phyloP scores from a whole-genome alignment of 108 stramenopile species.

The Seminavis robusta region DNA sequence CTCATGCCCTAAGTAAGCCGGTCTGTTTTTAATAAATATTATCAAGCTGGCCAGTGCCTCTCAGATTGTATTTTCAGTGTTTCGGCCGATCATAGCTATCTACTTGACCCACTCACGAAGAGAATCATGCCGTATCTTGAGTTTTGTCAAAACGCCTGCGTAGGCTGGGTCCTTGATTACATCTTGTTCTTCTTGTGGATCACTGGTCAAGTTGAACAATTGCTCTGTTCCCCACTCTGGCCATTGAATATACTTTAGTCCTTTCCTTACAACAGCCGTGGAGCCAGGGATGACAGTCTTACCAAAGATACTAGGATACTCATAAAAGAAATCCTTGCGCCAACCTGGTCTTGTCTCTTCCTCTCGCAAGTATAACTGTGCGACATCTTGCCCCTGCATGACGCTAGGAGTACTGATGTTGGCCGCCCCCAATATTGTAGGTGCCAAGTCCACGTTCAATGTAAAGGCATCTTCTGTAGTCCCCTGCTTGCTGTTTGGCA shows the following conservation, averaged over 20 bases:
- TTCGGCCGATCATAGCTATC: no score
- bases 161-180: no score
- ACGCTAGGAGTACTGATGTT: constrained; percentile 40
- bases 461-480: constrained; percentile 68
- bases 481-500: constrained; percentile 46
- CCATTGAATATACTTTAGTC: constrained; percentile 77
- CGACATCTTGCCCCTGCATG: constrained; percentile 77
- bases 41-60: no score
- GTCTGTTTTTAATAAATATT: no score
- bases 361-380: constrained; percentile 52
- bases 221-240: constrained; percentile 72
- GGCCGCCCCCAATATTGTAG: constrained; percentile 71
- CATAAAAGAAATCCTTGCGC: constrained; percentile 82
- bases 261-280: constrained; percentile 73
- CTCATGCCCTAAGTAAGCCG: no score
- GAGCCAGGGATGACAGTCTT: constrained; percentile 55
- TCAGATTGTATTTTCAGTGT: no score
- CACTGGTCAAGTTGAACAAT: constrained; percentile 64
- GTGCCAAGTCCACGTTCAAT: constrained; percentile 75
- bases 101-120: no score
- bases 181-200: constrained; percentile 76
- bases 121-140: no score
- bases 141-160: no score
- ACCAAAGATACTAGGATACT: constrained; percentile 38
- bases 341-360: constrained; percentile 19